phyloP scores from a whole-genome alignment of 371 early-diverging fungal species.

The Mucor velutinosus region DNA sequence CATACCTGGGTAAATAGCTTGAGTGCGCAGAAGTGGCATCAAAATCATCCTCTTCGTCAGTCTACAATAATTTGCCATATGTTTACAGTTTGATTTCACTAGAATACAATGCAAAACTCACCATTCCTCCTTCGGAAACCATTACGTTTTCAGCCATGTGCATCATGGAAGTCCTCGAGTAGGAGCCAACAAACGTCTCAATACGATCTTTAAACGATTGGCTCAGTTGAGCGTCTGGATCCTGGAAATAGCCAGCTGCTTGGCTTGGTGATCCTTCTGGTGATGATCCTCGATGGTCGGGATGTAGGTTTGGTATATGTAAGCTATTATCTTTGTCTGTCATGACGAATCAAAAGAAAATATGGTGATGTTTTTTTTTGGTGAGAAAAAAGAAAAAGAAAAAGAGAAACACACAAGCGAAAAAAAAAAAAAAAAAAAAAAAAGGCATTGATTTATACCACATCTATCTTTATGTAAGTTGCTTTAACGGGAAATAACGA shows the following conservation, averaged over 20 bases:
- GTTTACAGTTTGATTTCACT: background rate
- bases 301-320: slow-evolving; percentile 44
- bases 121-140: slow-evolving; percentile 25
- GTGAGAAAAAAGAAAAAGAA: background rate
- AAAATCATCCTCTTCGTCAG: slow-evolving; percentile 34
- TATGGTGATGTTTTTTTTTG: background rate
- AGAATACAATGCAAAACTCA: slow-evolving; percentile 5
- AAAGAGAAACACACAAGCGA: slow-evolving; percentile 9
- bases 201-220: slow-evolving; percentile 15
- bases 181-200: slow-evolving; percentile 48
- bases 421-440: slow-evolving; percentile 12
- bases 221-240: slow-evolving; percentile 15
- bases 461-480: background rate
- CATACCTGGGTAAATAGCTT: slow-evolving; percentile 20
- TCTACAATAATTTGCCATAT: slow-evolving; percentile 3
- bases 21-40: slow-evolving; percentile 23
- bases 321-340: slow-evolving; percentile 10
- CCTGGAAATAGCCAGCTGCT: slow-evolving; percentile 4
- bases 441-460: background rate
- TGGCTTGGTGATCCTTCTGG: slow-evolving; percentile 18
- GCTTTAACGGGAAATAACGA: background rate
- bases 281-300: slow-evolving; percentile 29
- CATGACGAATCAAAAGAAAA: slow-evolving; percentile 24
- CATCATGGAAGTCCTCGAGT: slow-evolving; percentile 52
- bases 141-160: slow-evolving; percentile 54